phyloP scores from a whole-genome alignment of 2,329 filamentous ascomycete genomes.

The Sordariomycetes sp. region DNA sequence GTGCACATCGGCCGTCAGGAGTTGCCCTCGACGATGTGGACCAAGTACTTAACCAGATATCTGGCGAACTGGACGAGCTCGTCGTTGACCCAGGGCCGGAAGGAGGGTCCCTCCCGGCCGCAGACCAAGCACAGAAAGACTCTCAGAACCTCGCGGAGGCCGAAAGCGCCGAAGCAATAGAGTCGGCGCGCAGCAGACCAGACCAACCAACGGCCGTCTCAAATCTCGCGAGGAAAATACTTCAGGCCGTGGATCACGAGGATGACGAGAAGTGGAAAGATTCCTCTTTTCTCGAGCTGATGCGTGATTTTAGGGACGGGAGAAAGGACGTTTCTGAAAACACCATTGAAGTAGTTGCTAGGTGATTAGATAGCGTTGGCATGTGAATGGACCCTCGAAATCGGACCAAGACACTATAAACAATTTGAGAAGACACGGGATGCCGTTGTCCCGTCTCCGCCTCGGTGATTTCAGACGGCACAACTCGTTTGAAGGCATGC shows the following conservation, averaged over 20 bases:
- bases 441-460: too few relatives aligned
- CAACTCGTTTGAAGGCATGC: too few relatives aligned
- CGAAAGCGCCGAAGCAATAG: neutral
- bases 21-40: constrained; percentile 23
- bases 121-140: neutral
- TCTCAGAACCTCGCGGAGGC: neutral
- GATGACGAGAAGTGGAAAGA: constrained; percentile 35
- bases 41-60: constrained; percentile 31
- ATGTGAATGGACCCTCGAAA: neutral
- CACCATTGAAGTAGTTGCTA: constrained; percentile 19
- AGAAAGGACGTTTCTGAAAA: constrained; percentile 31
- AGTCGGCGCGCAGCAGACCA: neutral
- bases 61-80: constrained; percentile 22
- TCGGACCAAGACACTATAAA: too few relatives aligned
- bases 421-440: too few relatives aligned
- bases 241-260: constrained; percentile 32
- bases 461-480: too few relatives aligned
- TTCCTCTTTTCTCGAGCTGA: constrained; percentile 30
- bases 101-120: neutral
- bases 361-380: neutral
- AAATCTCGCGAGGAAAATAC: constrained; percentile 28
- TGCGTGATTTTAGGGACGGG: constrained; percentile 33
- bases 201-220: constrained; percentile 26
- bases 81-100: neutral
- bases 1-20: constrained; percentile 13